Evolutionary conservation across 768 basidiomycete genomes (phyloP), one percentile per base, ranked within the genome.

Genomic region (Flagelloscypha sp.): DNA sequence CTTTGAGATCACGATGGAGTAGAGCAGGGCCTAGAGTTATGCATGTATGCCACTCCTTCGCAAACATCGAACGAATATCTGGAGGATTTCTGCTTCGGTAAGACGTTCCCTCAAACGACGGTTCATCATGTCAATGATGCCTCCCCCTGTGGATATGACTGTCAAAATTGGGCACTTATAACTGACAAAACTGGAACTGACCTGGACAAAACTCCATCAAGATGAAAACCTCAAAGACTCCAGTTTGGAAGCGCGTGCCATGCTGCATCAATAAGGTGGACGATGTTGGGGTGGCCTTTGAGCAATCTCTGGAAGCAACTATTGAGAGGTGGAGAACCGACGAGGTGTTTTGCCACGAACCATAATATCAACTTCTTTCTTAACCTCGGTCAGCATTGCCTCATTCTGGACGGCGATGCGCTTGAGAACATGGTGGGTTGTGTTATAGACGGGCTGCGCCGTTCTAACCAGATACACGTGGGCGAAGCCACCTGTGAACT

Each of bases 71-170:
- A 87, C 83, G 57, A 99, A 99, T 51, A 99, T 97, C 57, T 92
- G 90, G 35, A 99, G 70, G 49, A 99, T 97, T 59, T 99, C 95
- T 16, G 82, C 73, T 60, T 99, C 95, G 2, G 89, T 93, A 27
- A 98, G 71, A 17, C 95, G 78, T 60, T 98, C 92, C 36, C 93
- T 76, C 30, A 99, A 70, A 35, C 95, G 77, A 47, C 92, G 79
- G 59, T 99, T 99, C 87, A 99, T 92, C 83, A 98, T 92, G 63
- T 99, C 95, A 59, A 99, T 98, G 46, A 99, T 97, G 23, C 95
- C 95, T 24, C 95, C 95, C 31, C 92, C 92, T 89, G 45, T 44
- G 30, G 44, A 49, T 32, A 39, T 48, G 27, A 49, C 24, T 23
- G 30, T 30, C 8, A 28, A 34, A 23, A 22, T n/a, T n/a, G n/a